Evolutionary conservation across 495 filamentous ascomycete species (phyloP), one percentile per base, ranked within the genome.

Genomic region (Margaritispora aquatica): DNA sequence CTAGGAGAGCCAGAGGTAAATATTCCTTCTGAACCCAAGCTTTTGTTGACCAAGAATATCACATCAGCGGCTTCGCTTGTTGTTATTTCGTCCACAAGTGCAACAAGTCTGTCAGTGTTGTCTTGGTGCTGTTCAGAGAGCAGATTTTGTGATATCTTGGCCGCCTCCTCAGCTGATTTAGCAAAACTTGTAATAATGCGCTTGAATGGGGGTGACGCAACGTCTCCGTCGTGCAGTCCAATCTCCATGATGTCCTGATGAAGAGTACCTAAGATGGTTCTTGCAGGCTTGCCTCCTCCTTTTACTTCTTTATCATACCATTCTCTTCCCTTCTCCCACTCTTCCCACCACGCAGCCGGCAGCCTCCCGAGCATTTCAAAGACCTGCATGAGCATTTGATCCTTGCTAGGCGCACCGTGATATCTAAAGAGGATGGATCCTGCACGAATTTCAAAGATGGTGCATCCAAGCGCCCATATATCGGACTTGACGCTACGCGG

Each of bases 211-310:
- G 27, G 17, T 24, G 9, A 22, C 5, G 50, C n/a, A 1, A 11
- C 20, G 26, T 54, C 58, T 31, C 58, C 58, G 29, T 60, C 58
- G 26, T 54, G 51, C 11, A 49, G 29, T 15, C 58, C 58, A 27
- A 60, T 60, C n/a, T 60, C 50, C 50, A 54, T 60, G 36, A 60
- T 60, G n/a, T 54, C 29, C 17, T n/a, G n/a, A 36, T 27, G 51
- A 13, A 60, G 23, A 7, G 13, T 49, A 7, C 58, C 58, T 17
- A 49, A 8, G 1, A 54, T 19, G 8, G 13, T 48, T 13, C 22
- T 17, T 4, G 20, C 24, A 20, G 54, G 24, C 11, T 54, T 19
- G 13, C 58, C 58, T 20, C 51, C 58, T 20, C 19, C 34, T 26
- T 54, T 46, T 19, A 20, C 27, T n/a, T 60, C 50, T 5, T 41